Base-by-base conservation (phyloP, 148 eudicot genomes). In the Spergularia marina region DNA sequence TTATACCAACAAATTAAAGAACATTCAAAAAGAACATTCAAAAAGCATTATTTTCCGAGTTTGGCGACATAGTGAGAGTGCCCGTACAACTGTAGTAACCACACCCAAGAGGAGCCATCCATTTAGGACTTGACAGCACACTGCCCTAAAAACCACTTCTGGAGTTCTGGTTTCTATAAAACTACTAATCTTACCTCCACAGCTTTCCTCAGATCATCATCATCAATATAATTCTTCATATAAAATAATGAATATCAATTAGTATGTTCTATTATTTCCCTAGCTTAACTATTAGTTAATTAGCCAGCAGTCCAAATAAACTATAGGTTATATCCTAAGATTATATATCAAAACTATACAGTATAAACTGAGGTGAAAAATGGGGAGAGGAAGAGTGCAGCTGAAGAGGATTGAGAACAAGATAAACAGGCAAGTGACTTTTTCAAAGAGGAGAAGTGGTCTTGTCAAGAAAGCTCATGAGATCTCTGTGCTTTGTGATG, bases 311-410 rank as follows among this genome's bases (percentile, higher is more conserved):
- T 30, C 36, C 36, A 30, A 30, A 23, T 23, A 23, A 23, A 30
- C 36, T 30, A 30, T 30, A 30, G 36, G 36, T 44, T 44, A 44
- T 6, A 44, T 0, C 2, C 36, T 30, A 30, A 30, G 36, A 30
- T 30, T 30, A 30, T 30, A 30, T 30, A 30, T 30, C 36, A 30
- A 30, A 30, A 30, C 36, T 30, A 30, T 30, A 30, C 36, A 30
- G 36, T 30, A 2, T 30, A 30, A 0, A 30, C 1, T 30, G 36
- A 2, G 36, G 36, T 30, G 36, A 17, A 56, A 20, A 49, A 84
- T 84, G 87, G 87, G 87, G 44, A 82, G 87, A 73, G 87, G 87
- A 49, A 84, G 83, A 20, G 85, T 84, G 23, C 76, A 84, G 34
- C 57, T 84, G 78, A 84, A 82, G 79, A 84, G 73, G 70, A 84